Percentiles rank a stretch among this genome's conserved stretches.
These are phyloP conservation scores for Physaria fendleri DNA, from an alignment of 345 rosid genomes.

Conservation along the genomic window DNA sequence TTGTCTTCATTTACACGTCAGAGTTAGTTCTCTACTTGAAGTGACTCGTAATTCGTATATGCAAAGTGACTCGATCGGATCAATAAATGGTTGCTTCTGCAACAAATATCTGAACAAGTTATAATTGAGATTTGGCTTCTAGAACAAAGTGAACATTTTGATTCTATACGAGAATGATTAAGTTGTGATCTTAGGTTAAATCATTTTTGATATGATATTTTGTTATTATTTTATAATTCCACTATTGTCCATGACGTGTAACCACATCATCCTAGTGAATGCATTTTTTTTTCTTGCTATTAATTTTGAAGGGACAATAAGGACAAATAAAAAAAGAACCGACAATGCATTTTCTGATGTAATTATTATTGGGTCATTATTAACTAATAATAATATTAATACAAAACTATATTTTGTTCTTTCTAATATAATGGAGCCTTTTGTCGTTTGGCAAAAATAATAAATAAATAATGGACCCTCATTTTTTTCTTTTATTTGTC, in stretches of 20 bases:
- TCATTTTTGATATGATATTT: conserved; percentile 24
- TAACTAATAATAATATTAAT: too few relatives aligned
- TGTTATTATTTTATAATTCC: background rate
- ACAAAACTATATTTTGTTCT: too few relatives aligned
- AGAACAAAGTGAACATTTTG: conserved; percentile 11
- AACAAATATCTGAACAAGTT: background rate
- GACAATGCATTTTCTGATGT: conserved; percentile 6
- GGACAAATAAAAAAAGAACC: conserved; percentile 17
- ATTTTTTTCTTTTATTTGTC: conserved; percentile 4
- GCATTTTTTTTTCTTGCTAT: background rate
- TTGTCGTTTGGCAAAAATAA: conserved; percentile 21
- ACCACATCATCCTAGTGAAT: conserved; percentile 15
- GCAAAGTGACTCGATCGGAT: background rate
- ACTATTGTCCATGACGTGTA: conserved; percentile 23
- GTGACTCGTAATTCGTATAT: background rate
- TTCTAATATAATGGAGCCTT: background rate
- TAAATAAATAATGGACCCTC: too few relatives aligned
- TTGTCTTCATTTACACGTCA: conserved; percentile 2
- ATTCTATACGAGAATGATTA: conserved; percentile 25
- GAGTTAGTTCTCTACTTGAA: background rate
- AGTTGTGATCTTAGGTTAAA: conserved; percentile 25
- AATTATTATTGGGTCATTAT: too few relatives aligned
- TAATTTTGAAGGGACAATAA: too few relatives aligned
- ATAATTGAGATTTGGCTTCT: conserved; percentile 10
- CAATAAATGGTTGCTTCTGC: background rate